A percentile compares a stretch with the other conserved stretches of the same genome.
Conservation (phyloP, 2,329 filamentous ascomycete species). For the Pseudogymnoascus sp. region DNA sequence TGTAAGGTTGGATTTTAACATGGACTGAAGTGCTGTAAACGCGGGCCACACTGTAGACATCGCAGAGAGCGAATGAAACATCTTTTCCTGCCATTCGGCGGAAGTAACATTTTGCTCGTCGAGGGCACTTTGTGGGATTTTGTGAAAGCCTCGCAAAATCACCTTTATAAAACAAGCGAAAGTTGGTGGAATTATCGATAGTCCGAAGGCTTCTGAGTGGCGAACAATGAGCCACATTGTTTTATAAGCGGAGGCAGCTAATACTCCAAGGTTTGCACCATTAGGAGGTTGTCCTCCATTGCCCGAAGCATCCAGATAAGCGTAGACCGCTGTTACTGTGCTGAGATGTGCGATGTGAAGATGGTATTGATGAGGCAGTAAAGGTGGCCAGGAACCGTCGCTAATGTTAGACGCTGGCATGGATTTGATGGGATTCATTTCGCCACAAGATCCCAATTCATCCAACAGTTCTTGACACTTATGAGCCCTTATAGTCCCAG, state of each 20-base stretch:
- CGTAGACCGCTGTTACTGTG: constrained; percentile 16
- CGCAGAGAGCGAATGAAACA: constrained; percentile 23
- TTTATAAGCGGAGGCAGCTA: not conserved
- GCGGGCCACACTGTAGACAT: constrained; percentile 26
- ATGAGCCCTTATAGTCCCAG: not conserved
- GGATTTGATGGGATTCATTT: not conserved
- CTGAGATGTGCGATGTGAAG: constrained; percentile 25
- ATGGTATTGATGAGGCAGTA: constrained; percentile 28
- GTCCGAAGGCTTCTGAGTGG: constrained; percentile 35
- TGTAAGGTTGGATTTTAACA: constrained; percentile 12
- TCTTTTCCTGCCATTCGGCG: constrained; percentile 25
- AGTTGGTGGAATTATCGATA: constrained; percentile 34
- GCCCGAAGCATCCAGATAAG: not conserved
- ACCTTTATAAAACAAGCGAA: constrained; percentile 34
- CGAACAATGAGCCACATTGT: constrained; percentile 28
- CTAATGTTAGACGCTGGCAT: not conserved
- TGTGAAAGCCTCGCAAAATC: constrained; percentile 26
- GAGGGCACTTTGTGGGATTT: constrained; percentile 24
- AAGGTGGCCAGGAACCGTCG: not conserved
- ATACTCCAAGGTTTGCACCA: not conserved
- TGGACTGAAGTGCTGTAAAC: constrained; percentile 21
- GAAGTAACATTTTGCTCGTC: constrained; percentile 24
- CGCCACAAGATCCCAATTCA: constrained; percentile 23
- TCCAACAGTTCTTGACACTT: constrained; percentile 16
- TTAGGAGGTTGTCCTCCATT: not conserved